Conservation (phyloP, 306 rosid species). For the Trichosanthes truncata region DNA sequence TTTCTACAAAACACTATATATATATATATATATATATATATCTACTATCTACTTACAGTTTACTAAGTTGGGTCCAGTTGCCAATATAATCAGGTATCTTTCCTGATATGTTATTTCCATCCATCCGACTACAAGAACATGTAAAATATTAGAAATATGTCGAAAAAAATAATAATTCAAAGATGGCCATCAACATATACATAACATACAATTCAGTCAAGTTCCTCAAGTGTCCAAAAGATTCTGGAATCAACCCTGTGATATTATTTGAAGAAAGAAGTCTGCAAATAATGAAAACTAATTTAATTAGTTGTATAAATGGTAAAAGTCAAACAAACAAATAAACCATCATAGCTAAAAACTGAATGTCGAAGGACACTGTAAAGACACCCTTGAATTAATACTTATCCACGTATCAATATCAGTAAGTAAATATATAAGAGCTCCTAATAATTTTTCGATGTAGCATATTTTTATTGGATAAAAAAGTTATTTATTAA, state of each 20-base stretch:
- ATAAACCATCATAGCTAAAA: not conserved
- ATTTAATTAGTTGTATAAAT: not conserved
- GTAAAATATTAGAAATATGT: conserved; percentile 7
- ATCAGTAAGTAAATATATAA: too few relatives aligned
- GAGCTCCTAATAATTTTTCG: too few relatives aligned
- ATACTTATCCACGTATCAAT: too few relatives aligned
- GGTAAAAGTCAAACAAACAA: not conserved
- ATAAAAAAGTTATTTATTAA: too few relatives aligned
- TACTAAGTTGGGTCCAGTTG: conserved; percentile 38
- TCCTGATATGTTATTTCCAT: conserved; percentile 52
- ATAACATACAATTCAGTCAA: conserved; percentile 49
- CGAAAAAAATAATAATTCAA: not conserved
- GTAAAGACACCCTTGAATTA: too few relatives aligned
- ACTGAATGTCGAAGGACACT: too few relatives aligned
- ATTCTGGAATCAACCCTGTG: conserved; percentile 52
- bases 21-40: too few relatives aligned
- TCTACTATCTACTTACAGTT: conserved; percentile 35
- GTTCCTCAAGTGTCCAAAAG: conserved; percentile 40
- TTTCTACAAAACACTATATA: too few relatives aligned
- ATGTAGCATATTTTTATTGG: too few relatives aligned
- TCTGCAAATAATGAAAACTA: conserved; percentile 23
- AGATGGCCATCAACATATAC: not conserved
- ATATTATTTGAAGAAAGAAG: conserved; percentile 44
- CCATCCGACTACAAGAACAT: conserved; percentile 42
- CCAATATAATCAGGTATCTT: conserved; percentile 50